Base-by-base conservation (phyloP, 1,284 basidiomycete genomes). In the Papiliotrema terrestris region DNA sequence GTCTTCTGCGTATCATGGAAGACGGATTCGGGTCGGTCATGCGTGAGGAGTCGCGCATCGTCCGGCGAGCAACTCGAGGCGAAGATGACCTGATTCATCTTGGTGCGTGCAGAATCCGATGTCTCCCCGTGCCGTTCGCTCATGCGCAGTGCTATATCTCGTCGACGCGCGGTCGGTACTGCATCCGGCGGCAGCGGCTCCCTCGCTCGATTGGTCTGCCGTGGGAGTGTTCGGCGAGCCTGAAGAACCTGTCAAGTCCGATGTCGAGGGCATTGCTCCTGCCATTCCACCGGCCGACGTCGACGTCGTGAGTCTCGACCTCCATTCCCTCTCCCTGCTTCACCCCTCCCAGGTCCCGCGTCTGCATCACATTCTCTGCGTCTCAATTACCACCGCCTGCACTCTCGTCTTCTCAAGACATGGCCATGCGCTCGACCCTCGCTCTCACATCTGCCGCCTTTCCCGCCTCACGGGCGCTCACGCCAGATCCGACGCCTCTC, bases 21-120 rank as follows among this genome's bases (percentile, higher is more conserved):
- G 68, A 69, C 20, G 54, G 69, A 8, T 70, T 70, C 26, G 66
- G 58, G 38, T 64, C 65, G 45, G 65, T 61, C 15, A 61, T 73
- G 57, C 54, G 59, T 32, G 74, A 75, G 55, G 74, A 75, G 56
- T 61, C 54, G 36, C 68, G 68, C 54, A 68, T 73, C 26, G 63
- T 73, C 6, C 52, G 72, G 26, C 55, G 62, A n/a, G 60, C 64
- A 48, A 52, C 57, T 15, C 60, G 60, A 19, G 66, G 58, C 17
- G 73, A 70, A 15, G 71, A 69, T 22, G 66, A 69, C 9, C 43
- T 75, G 45, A 54, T 73, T 15, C 71, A 73, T 58, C 60, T 75
- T 8, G 62, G 73, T 74, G 43, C 65, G 72, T 41, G 45, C 17
- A 46, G 8, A 20, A 14, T 32, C 29, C n/a, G n/a, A n/a, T n/a